Percentiles rank a stretch among this genome's conserved stretches.
These are phyloP conservation scores for Notholithocarpus densiflorus DNA, from an alignment of 306 rosid species.

Conservation along the genomic window DNA sequence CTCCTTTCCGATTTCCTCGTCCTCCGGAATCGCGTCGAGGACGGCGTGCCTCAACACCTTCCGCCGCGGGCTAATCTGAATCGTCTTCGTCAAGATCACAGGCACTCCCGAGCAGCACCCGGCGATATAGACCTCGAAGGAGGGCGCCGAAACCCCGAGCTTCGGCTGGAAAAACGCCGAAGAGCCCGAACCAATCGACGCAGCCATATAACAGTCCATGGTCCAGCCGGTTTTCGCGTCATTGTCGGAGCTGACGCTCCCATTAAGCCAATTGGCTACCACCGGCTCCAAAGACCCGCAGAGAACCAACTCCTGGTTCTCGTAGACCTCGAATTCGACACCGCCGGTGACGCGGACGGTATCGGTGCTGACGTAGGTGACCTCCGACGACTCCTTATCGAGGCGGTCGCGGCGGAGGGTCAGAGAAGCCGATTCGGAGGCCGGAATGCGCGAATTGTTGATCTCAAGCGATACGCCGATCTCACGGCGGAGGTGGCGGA, in stretches of 20 bases:
- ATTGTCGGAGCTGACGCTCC: slow-evolving; percentile 36
- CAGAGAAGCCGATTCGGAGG: slow-evolving; percentile 39
- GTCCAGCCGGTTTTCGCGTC: slow-evolving; percentile 55
- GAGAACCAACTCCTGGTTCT: slow-evolving; percentile 63
- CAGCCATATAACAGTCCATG: slow-evolving; percentile 68
- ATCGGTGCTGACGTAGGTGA: slow-evolving; percentile 87
- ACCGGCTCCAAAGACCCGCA: slow-evolving; percentile 76
- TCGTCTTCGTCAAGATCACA: slow-evolving; percentile 65
- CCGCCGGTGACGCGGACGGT: slow-evolving; percentile 59
- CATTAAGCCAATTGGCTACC: slow-evolving; percentile 56
- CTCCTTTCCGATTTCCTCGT: slow-evolving; percentile 69
- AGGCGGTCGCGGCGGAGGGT: slow-evolving; percentile 68
- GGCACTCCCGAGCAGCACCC: slow-evolving; percentile 84
- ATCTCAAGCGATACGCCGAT: slow-evolving; percentile 61
- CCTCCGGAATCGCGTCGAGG: slow-evolving; percentile 87
- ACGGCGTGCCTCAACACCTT: slow-evolving; percentile 45
- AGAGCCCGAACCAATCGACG: slow-evolving; percentile 49
- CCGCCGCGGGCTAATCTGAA: slow-evolving; percentile 71
- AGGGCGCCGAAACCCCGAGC: slow-evolving; percentile 65
- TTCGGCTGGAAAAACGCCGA: slow-evolving; percentile 76
- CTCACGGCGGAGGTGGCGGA: slow-evolving; percentile 55
- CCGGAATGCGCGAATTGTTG: slow-evolving; percentile 50
- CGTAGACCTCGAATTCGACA: slow-evolving; percentile 76
- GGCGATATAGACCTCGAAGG: slow-evolving; percentile 78
- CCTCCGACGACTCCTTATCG: slow-evolving; percentile 67